Evolutionary conservation across 2,329 filamentous ascomycete species (phyloP), one percentile per base, ranked within the genome.

Genomic region (Talaromyces sp.): DNA sequence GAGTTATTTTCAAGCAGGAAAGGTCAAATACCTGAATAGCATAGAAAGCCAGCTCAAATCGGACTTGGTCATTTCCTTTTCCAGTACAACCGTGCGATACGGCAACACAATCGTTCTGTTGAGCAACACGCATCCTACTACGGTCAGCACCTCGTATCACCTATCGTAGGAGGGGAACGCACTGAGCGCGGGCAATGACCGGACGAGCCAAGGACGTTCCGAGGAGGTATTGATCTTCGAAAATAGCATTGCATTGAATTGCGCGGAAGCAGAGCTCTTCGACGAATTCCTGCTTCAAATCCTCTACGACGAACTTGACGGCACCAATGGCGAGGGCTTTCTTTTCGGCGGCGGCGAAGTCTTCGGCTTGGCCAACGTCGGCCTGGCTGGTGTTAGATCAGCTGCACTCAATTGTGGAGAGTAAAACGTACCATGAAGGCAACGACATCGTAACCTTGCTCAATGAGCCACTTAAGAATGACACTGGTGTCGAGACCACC

Each of bases 191-290:
- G 48, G 79, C 79, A 64, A 81, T 81, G 55, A 81, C 79, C 59
- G 79, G 77, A 59, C 79, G 78, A 63, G 79, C 79, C 63, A 78
- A 69, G 59, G 71, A 74, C 37, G 76, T 77, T 67, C 73, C 71
- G 68, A 61, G 64, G n/a, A 63, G 61, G 61, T 63, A 65, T 66
- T 82, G 79, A 72, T 87, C 87, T 80, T 92, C 86, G 74, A 87
- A 89, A 75, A 87, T 84, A 66, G 82, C 82, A 69, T 84, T 85
- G 78, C 86, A 91, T 77, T 91, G 61, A 66, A 95, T 85, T 65
- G 91, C 90, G 59, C 85, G 88, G 84, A 88, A 93, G 81, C 88
- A 89, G 50, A 95, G 83, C 80, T 93, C 85, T 69, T 92, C 88
- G 68, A 95, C 85, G 71, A 95, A 93, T 77, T 91, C 88, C 69